phyloP scores from a whole-genome alignment of 2,329 filamentous ascomycete species.

The Emergomyces orientalis region DNA sequence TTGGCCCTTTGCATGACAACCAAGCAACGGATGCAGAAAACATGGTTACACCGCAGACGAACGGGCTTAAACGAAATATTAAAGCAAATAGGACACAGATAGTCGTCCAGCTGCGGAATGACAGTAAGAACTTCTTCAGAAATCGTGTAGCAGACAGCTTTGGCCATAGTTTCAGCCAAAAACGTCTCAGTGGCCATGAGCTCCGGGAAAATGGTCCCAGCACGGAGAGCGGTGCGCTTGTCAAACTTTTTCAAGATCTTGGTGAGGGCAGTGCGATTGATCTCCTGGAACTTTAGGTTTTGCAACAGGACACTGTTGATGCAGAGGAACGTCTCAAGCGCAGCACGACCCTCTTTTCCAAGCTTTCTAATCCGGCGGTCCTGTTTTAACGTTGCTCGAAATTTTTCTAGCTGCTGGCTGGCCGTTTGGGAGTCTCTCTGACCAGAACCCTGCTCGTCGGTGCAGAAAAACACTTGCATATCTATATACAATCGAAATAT shows the following conservation, averaged over 20 bases:
- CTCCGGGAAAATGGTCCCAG: conserved; percentile 53
- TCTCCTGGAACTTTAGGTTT: conserved; percentile 72
- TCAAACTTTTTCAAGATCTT: conserved; percentile 93
- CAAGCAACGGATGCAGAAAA: conserved; percentile 77
- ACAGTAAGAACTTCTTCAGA: conserved; percentile 61
- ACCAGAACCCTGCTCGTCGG: conserved; percentile 61
- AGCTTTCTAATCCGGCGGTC: conserved; percentile 46
- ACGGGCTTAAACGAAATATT: conserved; percentile 73
- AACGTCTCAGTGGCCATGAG: conserved; percentile 52
- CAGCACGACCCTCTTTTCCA: conserved; percentile 51
- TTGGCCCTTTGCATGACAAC: conserved; percentile 66
- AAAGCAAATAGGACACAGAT: conserved; percentile 71
- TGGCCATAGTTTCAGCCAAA: conserved; percentile 59
- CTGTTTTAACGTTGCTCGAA: conserved; percentile 53
- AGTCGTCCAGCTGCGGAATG: conserved; percentile 77
- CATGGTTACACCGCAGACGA: conserved; percentile 62
- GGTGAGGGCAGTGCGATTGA: conserved; percentile 65
- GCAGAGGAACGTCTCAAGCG: conserved; percentile 59
- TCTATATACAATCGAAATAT: conserved; percentile 77
- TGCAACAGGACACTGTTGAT: conserved; percentile 70
- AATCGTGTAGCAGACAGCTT: conserved; percentile 65
- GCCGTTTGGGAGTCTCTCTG: conserved; percentile 57
- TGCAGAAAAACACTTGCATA: conserved; percentile 72
- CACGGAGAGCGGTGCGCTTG: conserved; percentile 68
- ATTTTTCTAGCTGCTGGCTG: conserved; percentile 58